Base-by-base conservation (phyloP, 176 grass and related monocot genomes). In the Avena insularis region DNA sequence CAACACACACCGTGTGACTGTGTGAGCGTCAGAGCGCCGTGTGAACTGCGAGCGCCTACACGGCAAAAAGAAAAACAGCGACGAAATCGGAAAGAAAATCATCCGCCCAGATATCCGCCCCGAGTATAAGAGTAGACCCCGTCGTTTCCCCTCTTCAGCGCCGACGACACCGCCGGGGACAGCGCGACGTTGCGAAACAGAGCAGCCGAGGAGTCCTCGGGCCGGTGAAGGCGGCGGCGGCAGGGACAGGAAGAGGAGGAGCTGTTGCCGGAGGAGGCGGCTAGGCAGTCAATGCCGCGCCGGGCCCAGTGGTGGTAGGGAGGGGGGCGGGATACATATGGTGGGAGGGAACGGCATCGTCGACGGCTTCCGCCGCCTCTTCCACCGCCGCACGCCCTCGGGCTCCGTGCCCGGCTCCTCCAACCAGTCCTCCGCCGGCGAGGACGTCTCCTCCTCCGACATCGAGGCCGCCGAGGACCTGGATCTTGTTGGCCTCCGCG, bases 361-460 rank as follows among this genome's bases (percentile, higher is more conserved):
- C 38, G 88, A 89, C 80, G 91, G 93, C 66, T 86, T 95, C 80
- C 93, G 91, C 78, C 93, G 93, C 84, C 87, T 75, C 86, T 93
- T 93, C 89, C 91, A 95, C 71, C 93, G 93, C 84, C 89, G 84
- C 64, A 84, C 72, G 8, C 15, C 48, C 1, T 46, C 73, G 77
- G 77, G 79, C 63, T 79, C 86, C 79, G 72, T 55, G 27, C 27
- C 50, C 49, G 12, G 9, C 60, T 48, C 89, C 60, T 48, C 89
- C 75, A 75, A 84, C 81, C 89, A 60, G 81, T 84, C 85, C 75
- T 91, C 85, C 29, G 25, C 77, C 64, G 70, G 81, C 35, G 81
- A 89, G 13, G 84, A 86, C 1, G 31, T 83, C n/a, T 19, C 89
- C 61, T 31, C 86, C n/a, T 23, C 85, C 54, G 90, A 82, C 9